Evolutionary conservation across 306 rosid genomes (phyloP).

Genomic region (Crataegus laevigata): DNA sequence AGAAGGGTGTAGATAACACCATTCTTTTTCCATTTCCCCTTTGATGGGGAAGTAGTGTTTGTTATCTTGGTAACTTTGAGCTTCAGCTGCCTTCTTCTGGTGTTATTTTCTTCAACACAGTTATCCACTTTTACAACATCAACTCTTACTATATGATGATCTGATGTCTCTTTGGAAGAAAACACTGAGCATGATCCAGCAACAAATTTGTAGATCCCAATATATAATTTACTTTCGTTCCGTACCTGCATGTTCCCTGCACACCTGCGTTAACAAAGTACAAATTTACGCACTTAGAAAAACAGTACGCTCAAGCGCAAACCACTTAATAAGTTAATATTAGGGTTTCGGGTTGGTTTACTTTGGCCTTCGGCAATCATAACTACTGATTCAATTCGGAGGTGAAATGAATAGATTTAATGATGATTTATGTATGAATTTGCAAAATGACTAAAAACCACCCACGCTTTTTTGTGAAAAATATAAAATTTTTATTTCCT

Average conservation of each 20-base stretch:
- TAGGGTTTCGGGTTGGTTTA: constrained; percentile 12
- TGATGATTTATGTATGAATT: too few relatives aligned
- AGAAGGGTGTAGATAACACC: too few relatives aligned
- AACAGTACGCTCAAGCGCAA: too few relatives aligned
- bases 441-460: too few relatives aligned
- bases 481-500: too few relatives aligned
- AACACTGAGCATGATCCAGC: constrained; percentile 78
- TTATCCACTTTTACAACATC: constrained; percentile 40
- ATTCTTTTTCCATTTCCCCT: constrained; percentile 46
- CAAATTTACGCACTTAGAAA: background rate
- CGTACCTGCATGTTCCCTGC: constrained; percentile 94
- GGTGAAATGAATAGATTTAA: too few relatives aligned
- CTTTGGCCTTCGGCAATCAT: constrained; percentile 99
- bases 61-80: constrained; percentile 54
- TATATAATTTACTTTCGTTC: constrained; percentile 84
- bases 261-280: constrained; percentile 47
- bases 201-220: constrained; percentile 73
- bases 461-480: too few relatives aligned
- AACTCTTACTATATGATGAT: constrained; percentile 92
- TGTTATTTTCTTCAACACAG: constrained; percentile 24
- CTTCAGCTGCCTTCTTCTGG: constrained; percentile 25
- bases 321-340: background rate
- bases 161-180: constrained; percentile 96
- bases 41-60: constrained; percentile 42
- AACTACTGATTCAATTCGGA: constrained; percentile 50